Percentiles rank a stretch among this genome's conserved stretches.
These are phyloP conservation scores for Pilatotrama ljubarskyi DNA, from an alignment of 768 basidiomycete genomes.

Conservation along the genomic window DNA sequence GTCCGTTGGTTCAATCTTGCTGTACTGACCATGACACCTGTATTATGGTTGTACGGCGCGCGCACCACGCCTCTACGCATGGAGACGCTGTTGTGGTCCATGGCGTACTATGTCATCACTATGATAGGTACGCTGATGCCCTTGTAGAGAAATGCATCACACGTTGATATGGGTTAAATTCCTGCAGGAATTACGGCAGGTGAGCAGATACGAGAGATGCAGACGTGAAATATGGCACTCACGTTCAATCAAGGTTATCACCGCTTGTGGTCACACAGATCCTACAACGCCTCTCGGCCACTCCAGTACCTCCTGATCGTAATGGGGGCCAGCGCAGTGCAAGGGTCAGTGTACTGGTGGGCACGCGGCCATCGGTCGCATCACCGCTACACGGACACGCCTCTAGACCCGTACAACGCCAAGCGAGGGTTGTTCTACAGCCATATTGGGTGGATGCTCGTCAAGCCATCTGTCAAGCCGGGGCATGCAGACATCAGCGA, in stretches of 20 bases:
- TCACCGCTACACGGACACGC: conserved; percentile 55
- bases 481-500: conserved; percentile 54
- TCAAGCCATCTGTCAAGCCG: conserved; percentile 48
- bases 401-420: conserved; percentile 58
- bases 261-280: conserved; percentile 56
- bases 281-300: conserved; percentile 49
- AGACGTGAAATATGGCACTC: not conserved
- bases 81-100: conserved; percentile 61
- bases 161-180: no score
- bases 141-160: no score
- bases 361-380: conserved; percentile 54
- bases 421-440: conserved; percentile 51
- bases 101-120: conserved; percentile 62
- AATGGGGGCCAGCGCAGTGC: conserved; percentile 49
- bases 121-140: conserved; percentile 13
- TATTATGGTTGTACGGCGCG: conserved; percentile 66
- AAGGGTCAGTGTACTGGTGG: conserved; percentile 62
- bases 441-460: conserved; percentile 54
- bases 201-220: conserved; percentile 52
- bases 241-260: conserved; percentile 44
- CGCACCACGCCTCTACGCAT: conserved; percentile 47
- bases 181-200: conserved; percentile 20
- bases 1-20: conserved; percentile 70
- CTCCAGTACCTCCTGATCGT: conserved; percentile 49
- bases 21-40: conserved; percentile 69